These are phyloP conservation scores for Salix caprea DNA, from an alignment of 345 rosid species.

Conservation along the genomic window DNA sequence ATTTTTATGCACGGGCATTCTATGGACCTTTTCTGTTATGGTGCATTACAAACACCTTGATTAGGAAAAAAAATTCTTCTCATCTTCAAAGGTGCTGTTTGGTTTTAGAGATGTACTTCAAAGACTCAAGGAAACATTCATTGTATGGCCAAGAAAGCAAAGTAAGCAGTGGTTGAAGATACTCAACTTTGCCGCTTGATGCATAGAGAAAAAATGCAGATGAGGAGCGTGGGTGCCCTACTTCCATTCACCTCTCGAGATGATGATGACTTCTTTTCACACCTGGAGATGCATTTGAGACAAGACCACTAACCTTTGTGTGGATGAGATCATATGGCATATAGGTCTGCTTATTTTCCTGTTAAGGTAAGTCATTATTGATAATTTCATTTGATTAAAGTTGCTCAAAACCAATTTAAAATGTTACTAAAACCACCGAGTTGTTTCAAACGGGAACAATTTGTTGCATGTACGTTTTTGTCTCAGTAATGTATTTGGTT, in stretches of 20 bases:
- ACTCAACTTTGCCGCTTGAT: conserved; percentile 11
- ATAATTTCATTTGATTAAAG: not conserved
- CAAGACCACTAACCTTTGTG: conserved; percentile 73
- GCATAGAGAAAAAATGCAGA: too few relatives aligned
- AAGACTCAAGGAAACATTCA: too few relatives aligned
- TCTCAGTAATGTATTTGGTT: not conserved
- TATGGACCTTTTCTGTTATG: too few relatives aligned
- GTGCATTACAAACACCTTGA: too few relatives aligned
- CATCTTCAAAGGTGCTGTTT: too few relatives aligned
- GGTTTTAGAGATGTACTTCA: too few relatives aligned
- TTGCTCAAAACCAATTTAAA: not conserved
- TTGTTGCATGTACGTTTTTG: not conserved
- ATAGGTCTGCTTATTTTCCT: conserved; percentile 84
- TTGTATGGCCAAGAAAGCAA: too few relatives aligned
- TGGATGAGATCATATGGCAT: conserved; percentile 84
- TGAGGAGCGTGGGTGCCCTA: too few relatives aligned
- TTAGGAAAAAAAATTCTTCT: too few relatives aligned
- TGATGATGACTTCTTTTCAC: conserved; percentile 93
- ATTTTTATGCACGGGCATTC: too few relatives aligned
- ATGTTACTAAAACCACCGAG: not conserved
- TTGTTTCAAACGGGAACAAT: not conserved
- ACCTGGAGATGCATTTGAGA: conserved; percentile 97
- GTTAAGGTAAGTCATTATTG: conserved; percentile 56
- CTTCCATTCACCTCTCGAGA: conserved; percentile 88
- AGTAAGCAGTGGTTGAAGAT: too few relatives aligned